Evolutionary conservation across 2,329 filamentous ascomycete genomes (phyloP), one percentile per base, ranked within the genome.

Genomic region (Trichoderma pleuroti): DNA sequence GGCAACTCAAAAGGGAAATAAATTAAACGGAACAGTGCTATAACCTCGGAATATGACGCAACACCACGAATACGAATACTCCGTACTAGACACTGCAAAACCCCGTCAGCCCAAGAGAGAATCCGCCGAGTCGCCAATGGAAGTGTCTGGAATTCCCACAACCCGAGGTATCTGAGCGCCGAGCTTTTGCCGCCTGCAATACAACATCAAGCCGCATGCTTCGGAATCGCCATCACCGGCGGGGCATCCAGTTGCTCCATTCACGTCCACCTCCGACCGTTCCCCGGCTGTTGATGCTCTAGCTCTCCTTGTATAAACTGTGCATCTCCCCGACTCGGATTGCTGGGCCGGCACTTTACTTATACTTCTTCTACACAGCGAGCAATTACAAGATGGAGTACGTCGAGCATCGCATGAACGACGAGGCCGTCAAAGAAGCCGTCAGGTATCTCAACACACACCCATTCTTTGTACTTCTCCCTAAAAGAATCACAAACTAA

Each of bases 391-490:
- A 62, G 28, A 88, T 88, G 87, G 86, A 89, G 70, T 87, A 88
- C 82, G 84, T 88, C 75, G 83, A 87, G 77, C 84, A 86, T 72
- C 85, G 86, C 73, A 82, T 88, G 76, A 83, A 83, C 74, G 84
- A 88, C 72, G 84, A 87, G 78, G 86, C 85, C 73, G 81, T 79
- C 68, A 81, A 84, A 75, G 83, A 81, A 73, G 76, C 80, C n/a
- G 75, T 77, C 24, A 74, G 76, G 83, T 83, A 78, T 42, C n/a
- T n/a, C n/a, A n/a, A n/a, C n/a, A n/a, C n/a, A n/a, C n/a, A n/a
- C n/a, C n/a, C n/a, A n/a, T n/a, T n/a, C n/a, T n/a, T n/a, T n/a
- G n/a, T n/a, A n/a, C n/a, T n/a, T n/a, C n/a, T n/a, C n/a, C n/a
- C n/a, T n/a, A n/a, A n/a, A n/a, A n/a, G n/a, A n/a, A n/a, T n/a